These are phyloP conservation scores for Dryas octopetala DNA, from an alignment of 306 rosid species.

Conservation along the genomic window DNA sequence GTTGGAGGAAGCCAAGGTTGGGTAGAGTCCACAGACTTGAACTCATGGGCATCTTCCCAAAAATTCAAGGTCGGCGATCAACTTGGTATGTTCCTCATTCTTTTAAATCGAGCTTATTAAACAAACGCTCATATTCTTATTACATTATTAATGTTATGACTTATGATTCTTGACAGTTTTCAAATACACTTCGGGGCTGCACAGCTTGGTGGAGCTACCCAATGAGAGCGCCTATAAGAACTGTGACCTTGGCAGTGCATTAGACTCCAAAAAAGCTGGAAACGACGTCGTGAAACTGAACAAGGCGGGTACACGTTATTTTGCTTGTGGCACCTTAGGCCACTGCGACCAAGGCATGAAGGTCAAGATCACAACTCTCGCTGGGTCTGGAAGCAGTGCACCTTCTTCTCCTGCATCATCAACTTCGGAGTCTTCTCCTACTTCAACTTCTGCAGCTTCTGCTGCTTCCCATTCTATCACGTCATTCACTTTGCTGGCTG, in stretches of 20 bases:
- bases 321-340: conserved; percentile 77
- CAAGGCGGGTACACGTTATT: conserved; percentile 60
- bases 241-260: conserved; percentile 54
- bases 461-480: conserved; percentile 24
- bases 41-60: conserved; percentile 65
- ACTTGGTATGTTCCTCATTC: conserved; percentile 54
- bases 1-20: conserved; percentile 97
- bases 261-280: conserved; percentile 58
- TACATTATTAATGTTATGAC: neutral
- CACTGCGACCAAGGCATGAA: conserved; percentile 90
- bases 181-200: conserved; percentile 73
- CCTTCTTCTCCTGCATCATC: conserved; percentile 46
- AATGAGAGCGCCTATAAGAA: conserved; percentile 64
- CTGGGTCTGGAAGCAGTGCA: conserved; percentile 35
- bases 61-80: conserved; percentile 81
- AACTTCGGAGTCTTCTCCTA: conserved; percentile 27
- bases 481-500: conserved; percentile 24
- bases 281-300: conserved; percentile 50
- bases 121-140: neutral
- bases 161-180: conserved; percentile 48
- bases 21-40: conserved; percentile 70
- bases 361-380: conserved; percentile 47
- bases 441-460: conserved; percentile 30
- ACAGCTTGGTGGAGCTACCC: conserved; percentile 59
- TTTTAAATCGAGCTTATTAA: neutral